These are phyloP conservation scores for Triticum dicoccoides DNA, from an alignment of 176 grass and related monocot species.

Conservation along the genomic window DNA sequence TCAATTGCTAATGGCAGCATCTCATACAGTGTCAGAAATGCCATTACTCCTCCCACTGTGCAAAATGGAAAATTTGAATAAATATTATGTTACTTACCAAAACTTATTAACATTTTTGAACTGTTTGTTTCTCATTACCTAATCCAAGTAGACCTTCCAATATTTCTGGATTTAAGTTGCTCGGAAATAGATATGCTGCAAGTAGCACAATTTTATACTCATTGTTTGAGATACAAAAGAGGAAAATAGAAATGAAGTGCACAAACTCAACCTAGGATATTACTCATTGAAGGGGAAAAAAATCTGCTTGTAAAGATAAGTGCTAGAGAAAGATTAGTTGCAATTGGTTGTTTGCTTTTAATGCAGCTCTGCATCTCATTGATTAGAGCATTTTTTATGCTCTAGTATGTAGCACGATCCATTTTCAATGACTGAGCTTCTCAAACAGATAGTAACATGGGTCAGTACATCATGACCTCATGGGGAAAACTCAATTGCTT, in stretches of 20 bases:
- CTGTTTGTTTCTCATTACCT: constrained; percentile 35
- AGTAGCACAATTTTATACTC: constrained; percentile 1
- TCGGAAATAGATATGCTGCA: constrained; percentile 91
- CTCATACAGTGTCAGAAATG: constrained; percentile 89
- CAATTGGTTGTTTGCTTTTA: background rate
- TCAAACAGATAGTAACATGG: constrained; percentile 2
- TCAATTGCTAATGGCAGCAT: constrained; percentile 91
- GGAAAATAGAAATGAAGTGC: background rate
- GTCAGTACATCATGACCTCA: background rate
- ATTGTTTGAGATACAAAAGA: constrained; percentile 14
- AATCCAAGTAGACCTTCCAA: constrained; percentile 98
- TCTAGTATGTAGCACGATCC: background rate
- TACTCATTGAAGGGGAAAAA: background rate
- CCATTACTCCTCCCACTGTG: constrained; percentile 95
- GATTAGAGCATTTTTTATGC: background rate
- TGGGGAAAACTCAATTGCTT: background rate
- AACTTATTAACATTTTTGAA: background rate
- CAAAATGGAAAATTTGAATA: constrained; percentile 18
- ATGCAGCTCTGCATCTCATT: background rate
- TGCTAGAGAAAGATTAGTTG: background rate
- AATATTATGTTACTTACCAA: background rate
- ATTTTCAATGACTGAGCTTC: background rate
- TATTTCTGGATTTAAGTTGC: constrained; percentile 85
- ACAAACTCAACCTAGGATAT: background rate
- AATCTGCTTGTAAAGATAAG: background rate